A percentile compares a stretch with the other conserved stretches of the same genome.
Evolutionary conservation across 2,329 filamentous ascomycete species (phyloP).

Genomic region (Xylaria sp.): DNA sequence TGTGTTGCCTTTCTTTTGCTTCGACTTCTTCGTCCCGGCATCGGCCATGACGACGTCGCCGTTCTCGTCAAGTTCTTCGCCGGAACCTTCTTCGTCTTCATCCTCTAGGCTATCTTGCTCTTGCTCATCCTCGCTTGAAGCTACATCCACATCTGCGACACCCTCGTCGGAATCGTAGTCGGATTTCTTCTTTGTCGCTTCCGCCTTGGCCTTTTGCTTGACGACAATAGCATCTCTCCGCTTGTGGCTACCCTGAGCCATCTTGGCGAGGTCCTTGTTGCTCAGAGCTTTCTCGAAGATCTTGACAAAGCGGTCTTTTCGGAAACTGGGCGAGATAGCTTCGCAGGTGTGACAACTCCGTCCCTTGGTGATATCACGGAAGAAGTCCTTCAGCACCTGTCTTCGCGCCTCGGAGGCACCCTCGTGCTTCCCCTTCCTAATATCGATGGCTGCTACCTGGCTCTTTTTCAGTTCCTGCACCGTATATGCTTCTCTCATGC

Average conservation of each 20-base stretch:
- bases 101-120: constrained; percentile 33
- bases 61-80: constrained; percentile 47
- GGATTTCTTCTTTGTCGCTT: constrained; percentile 32
- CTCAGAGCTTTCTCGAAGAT: constrained; percentile 81
- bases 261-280: constrained; percentile 69
- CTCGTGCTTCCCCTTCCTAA: constrained; percentile 69
- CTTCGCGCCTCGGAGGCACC: constrained; percentile 72
- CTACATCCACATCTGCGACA: constrained; percentile 59
- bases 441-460: constrained; percentile 43
- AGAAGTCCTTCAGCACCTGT: constrained; percentile 72
- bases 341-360: constrained; percentile 63
- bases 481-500: constrained; percentile 61
- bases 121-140: constrained; percentile 41
- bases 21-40: constrained; percentile 33
- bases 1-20: constrained; percentile 34
- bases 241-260: constrained; percentile 64
- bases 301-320: constrained; percentile 88
- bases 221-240: constrained; percentile 65
- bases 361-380: constrained; percentile 63
- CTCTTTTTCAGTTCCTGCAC: constrained; percentile 62
- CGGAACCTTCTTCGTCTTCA: constrained; percentile 35
- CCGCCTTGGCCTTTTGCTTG: constrained; percentile 31
- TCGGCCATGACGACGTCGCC: constrained; percentile 56
- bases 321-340: constrained; percentile 73
- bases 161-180: constrained; percentile 58